Conservation (phyloP, 169 alveolate genomes). For the Cryptosporidium andersoni region DNA sequence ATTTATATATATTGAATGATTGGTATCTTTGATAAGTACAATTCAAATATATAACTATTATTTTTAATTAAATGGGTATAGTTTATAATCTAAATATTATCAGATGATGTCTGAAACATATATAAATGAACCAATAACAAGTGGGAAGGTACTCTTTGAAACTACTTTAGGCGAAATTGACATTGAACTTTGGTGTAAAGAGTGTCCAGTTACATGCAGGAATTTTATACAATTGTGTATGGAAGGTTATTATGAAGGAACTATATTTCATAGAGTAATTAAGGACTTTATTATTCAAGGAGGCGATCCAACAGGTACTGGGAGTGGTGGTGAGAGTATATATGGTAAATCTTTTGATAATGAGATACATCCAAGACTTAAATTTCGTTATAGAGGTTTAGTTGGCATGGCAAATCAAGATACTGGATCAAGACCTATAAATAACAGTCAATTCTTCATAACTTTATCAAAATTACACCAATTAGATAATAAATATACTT, state of each 20-base stretch:
- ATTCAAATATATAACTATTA: too few species aligned
- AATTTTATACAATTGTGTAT: slow-evolving; percentile 79
- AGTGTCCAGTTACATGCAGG: slow-evolving; percentile 81
- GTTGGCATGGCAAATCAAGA: slow-evolving; percentile 2
- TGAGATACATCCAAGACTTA: neutral
- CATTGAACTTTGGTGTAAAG: slow-evolving; percentile 81
- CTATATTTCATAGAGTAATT: neutral
- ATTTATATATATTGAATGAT: neutral
- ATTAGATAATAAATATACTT: slow-evolving; percentile 79
- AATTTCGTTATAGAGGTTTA: neutral
- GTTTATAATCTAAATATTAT: too few species aligned
- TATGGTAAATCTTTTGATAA: neutral
- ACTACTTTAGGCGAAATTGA: slow-evolving; percentile 84
- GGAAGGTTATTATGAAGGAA: slow-evolving; percentile 62
- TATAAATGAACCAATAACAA: slow-evolving; percentile 14
- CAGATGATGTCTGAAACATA: too few species aligned
- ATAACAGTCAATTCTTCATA: slow-evolving; percentile 73
- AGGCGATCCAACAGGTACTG: slow-evolving; percentile 90
- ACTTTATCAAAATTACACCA: slow-evolving; percentile 80
- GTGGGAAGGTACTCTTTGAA: slow-evolving; percentile 81
- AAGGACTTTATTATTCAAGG: slow-evolving; percentile 2
- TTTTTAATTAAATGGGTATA: too few species aligned
- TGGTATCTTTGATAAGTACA: too few species aligned
- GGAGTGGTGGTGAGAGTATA: slow-evolving; percentile 77
- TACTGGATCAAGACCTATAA: neutral